These are phyloP conservation scores for Globisporangium cylindrosporum DNA, from an alignment of 352 stramenopile genomes.

Conservation along the genomic window DNA sequence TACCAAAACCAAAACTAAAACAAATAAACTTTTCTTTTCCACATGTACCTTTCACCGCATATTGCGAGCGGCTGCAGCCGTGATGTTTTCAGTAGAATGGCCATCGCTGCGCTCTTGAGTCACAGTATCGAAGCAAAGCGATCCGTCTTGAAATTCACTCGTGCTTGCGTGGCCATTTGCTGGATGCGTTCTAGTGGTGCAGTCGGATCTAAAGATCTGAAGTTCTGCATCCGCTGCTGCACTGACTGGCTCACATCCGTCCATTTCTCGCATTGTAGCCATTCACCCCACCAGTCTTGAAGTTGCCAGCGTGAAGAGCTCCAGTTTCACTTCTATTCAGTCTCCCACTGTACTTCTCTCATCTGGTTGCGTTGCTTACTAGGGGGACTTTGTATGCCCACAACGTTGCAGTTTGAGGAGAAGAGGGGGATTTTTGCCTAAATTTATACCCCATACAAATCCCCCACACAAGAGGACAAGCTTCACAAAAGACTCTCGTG, in stretches of 20 bases:
- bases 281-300: neutral
- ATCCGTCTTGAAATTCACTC: neutral
- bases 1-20: neutral
- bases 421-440: neutral
- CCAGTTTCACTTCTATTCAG: neutral
- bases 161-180: neutral
- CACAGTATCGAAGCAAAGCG: neutral
- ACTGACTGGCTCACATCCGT: neutral
- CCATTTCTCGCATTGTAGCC: neutral
- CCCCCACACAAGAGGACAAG: neutral
- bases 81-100: neutral
- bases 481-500: neutral
- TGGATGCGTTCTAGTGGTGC: neutral
- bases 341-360: neutral
- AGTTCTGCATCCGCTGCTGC: neutral
- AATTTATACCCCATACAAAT: neutral
- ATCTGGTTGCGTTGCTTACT: neutral
- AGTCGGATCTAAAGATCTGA: neutral
- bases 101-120: neutral
- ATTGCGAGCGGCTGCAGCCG: neutral
- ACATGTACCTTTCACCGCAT: neutral
- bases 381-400: too few species aligned
- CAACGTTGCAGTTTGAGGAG: neutral
- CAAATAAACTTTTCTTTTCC: neutral
- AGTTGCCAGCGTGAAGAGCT: neutral